Conservation (phyloP, 805 yeast species). For the Yarrowia phangngaensis region DNA sequence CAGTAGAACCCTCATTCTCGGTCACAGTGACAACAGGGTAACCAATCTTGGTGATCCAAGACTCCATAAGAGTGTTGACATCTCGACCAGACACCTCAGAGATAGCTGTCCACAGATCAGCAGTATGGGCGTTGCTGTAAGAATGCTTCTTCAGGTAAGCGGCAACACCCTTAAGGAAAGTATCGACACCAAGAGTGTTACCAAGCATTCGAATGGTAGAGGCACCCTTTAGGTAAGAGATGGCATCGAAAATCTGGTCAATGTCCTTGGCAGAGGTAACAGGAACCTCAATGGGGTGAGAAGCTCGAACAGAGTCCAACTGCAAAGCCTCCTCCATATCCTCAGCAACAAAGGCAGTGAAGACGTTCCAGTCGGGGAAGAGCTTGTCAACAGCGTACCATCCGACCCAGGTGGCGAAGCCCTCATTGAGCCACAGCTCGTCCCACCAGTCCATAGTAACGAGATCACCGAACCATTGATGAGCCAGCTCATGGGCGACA, state of each 20-base stretch:
- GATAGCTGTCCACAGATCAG: conserved; percentile 72
- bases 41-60: conserved; percentile 78
- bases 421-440: conserved; percentile 84
- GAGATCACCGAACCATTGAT: conserved; percentile 88
- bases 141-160: conserved; percentile 69
- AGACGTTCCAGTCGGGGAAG: conserved; percentile 82
- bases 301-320: conserved; percentile 70
- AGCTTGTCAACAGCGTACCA: conserved; percentile 76
- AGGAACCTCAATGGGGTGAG: conserved; percentile 84
- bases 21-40: conserved; percentile 68
- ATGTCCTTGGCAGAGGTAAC: conserved; percentile 74
- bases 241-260: conserved; percentile 80
- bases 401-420: conserved; percentile 88
- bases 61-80: conserved; percentile 67
- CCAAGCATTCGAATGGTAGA: conserved; percentile 75
- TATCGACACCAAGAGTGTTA: conserved; percentile 73
- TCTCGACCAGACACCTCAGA: conserved; percentile 67
- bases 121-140: conserved; percentile 72
- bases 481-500: conserved; percentile 84
- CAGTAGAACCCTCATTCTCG: conserved; percentile 47
- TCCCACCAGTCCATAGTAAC: conserved; percentile 95
- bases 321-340: conserved; percentile 66
- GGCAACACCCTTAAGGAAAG: conserved; percentile 74
- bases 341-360: conserved; percentile 74
- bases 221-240: conserved; percentile 78